Base-by-base conservation (phyloP, 352 stramenopile genomes). In the Phytophthora litchii region DNA sequence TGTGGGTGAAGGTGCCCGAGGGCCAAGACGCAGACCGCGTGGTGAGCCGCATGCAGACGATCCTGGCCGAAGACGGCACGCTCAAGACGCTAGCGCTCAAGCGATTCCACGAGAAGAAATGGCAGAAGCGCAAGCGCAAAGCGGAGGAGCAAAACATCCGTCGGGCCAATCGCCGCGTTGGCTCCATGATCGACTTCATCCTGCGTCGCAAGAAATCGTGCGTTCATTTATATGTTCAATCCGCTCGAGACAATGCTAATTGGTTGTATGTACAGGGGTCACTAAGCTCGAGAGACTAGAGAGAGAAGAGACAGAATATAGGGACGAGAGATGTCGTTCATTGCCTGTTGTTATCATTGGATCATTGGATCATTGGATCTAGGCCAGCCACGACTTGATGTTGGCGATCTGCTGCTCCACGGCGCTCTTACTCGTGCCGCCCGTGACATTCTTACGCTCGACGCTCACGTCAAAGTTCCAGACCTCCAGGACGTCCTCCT, bases 381-480 rank as follows among this genome's bases (percentile, higher is more conserved):
- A 70, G 29, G 62, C 70, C 44, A 94, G 76, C 83, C 83, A 92
- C 52, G 56, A 20, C 64, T 92, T 92, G 64, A 92, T 78, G 60
- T 79, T 65, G 41, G 64, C 64, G 54, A 96, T 89, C 60, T 97
- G 89, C 69, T 92, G 73, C 49, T 80, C 48, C 31, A 97, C 89
- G 16, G 84, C 65, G 45, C 73, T 81, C 67, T 86, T 90, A 64
- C 81, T 91, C 16, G 88, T 96, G 42, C 85, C 89, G 20, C 89
- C 89, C 11, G 77, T 80, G 16, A 95, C 85, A 66, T 95, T 97
- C 76, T 97, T 97, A 64, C 88, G 87, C 65, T 97, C 89, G 53
- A 97, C 89, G 64, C 88, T 96, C 25, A 71, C 71, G 59, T 96
- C 89, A 48, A 96, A 97, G 68, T 95, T 61, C 91, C 91, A 98